Conservation (phyloP, 1,284 basidiomycete genomes). For the Puccinia horiana region DNA sequence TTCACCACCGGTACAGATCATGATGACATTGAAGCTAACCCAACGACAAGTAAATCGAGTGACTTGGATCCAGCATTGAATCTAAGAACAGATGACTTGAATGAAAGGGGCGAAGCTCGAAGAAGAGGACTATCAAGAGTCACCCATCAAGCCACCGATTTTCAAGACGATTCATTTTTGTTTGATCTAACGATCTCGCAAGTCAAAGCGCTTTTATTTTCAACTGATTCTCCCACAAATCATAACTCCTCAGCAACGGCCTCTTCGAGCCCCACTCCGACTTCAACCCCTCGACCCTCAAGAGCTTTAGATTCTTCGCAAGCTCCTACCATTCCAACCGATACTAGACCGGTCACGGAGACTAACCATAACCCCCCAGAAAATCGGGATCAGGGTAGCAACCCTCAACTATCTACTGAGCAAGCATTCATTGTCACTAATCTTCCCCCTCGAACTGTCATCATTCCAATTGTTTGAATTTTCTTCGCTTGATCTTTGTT, state of each 20-base stretch:
- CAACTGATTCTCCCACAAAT: background rate
- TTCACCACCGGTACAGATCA: background rate
- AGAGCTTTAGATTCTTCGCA: background rate
- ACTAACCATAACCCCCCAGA: background rate
- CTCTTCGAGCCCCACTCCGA: background rate
- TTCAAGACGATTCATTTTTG: background rate
- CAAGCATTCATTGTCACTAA: background rate
- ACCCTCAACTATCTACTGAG: background rate
- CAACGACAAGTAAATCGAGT: background rate
- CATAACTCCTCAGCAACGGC: background rate
- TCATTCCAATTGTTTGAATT: slow-evolving; percentile 2
- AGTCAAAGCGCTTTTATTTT: slow-evolving; percentile 4
- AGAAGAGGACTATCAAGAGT: background rate
- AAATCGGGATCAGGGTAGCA: background rate
- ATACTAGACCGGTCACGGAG: background rate
- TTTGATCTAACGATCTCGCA: slow-evolving; percentile 2
- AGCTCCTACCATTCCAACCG: background rate
- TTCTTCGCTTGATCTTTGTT: background rate
- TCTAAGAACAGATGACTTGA: background rate
- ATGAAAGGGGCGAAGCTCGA: background rate
- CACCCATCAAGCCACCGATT: background rate
- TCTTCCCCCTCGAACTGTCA: background rate
- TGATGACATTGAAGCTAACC: slow-evolving; percentile 3
- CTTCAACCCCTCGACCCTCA: background rate
- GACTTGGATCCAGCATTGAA: background rate